Conservation (phyloP, 805 yeast genomes). For the Metschnikowia borealis region DNA sequence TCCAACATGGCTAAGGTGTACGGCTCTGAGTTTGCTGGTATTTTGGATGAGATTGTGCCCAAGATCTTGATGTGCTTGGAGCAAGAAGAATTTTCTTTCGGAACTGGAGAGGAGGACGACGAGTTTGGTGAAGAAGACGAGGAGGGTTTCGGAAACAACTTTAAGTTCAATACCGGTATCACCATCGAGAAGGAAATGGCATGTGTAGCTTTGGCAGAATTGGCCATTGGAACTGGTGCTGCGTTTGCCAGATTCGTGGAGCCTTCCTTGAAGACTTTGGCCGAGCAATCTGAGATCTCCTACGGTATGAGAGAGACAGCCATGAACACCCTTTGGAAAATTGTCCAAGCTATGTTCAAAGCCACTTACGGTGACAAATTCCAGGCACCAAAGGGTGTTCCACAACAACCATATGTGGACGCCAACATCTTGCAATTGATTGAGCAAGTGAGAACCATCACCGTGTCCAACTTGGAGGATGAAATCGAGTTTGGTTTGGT, state of each 20-base stretch:
- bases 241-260: conserved; percentile 77
- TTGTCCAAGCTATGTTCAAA: conserved; percentile 64
- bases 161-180: conserved; percentile 89
- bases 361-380: conserved; percentile 46
- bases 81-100: conserved; percentile 78
- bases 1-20: conserved; percentile 93
- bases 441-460: conserved; percentile 60
- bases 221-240: conserved; percentile 82
- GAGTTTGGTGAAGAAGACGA: conserved; percentile 50
- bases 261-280: conserved; percentile 56
- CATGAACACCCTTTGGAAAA: conserved; percentile 75
- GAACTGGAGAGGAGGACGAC: conserved; percentile 49
- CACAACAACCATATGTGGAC: conserved; percentile 57
- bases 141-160: conserved; percentile 63
- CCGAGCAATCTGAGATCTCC: conserved; percentile 75
- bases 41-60: conserved; percentile 78
- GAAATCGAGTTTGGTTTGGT: conserved; percentile 86
- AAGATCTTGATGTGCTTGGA: conserved; percentile 77
- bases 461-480: conserved; percentile 60
- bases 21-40: conserved; percentile 83
- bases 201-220: conserved; percentile 82
- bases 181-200: conserved; percentile 96
- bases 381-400: conserved; percentile 61
- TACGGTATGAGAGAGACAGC: conserved; percentile 92
- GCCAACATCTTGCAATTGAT: conserved; percentile 55